Conservation (phyloP, 345 rosid genomes). For the Lagerstroemia speciosa region DNA sequence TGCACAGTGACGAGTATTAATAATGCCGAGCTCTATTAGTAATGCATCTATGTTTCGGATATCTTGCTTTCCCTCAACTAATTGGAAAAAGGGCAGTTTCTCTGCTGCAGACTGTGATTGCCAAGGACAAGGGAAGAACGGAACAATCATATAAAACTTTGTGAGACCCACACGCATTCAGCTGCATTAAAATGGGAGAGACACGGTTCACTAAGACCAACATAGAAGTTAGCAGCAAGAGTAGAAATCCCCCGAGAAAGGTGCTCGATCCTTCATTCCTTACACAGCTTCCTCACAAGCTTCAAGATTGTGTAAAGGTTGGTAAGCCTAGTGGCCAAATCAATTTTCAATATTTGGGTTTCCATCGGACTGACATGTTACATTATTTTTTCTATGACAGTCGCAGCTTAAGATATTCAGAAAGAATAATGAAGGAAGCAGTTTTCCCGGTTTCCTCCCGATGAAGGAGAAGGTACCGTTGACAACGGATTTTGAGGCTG, state of each 20-base stretch:
- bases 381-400: slow-evolving; percentile 22
- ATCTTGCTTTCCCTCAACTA: neutral
- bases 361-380: neutral
- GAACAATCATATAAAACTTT: neutral
- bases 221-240: slow-evolving; percentile 19
- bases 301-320: slow-evolving; percentile 30
- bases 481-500: slow-evolving; percentile 27
- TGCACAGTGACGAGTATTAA: too few relatives aligned
- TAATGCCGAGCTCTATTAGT: neutral
- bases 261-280: slow-evolving; percentile 54
- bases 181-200: slow-evolving; percentile 30
- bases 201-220: slow-evolving; percentile 16
- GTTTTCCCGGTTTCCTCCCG: slow-evolving; percentile 19
- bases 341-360: neutral
- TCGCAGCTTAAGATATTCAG: slow-evolving; percentile 41
- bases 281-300: slow-evolving; percentile 45
- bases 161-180: neutral
- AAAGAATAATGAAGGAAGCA: slow-evolving; percentile 23
- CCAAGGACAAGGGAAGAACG: neutral
- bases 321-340: neutral
- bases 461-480: slow-evolving; percentile 27
- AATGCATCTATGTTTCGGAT: neutral
- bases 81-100: slow-evolving; percentile 3
- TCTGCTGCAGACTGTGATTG: slow-evolving; percentile 3
- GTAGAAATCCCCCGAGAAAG: slow-evolving; percentile 22